Evolutionary conservation across 257 asterid genomes (phyloP), one percentile per base, ranked within the genome.

Genomic region (Echites panduratus): DNA sequence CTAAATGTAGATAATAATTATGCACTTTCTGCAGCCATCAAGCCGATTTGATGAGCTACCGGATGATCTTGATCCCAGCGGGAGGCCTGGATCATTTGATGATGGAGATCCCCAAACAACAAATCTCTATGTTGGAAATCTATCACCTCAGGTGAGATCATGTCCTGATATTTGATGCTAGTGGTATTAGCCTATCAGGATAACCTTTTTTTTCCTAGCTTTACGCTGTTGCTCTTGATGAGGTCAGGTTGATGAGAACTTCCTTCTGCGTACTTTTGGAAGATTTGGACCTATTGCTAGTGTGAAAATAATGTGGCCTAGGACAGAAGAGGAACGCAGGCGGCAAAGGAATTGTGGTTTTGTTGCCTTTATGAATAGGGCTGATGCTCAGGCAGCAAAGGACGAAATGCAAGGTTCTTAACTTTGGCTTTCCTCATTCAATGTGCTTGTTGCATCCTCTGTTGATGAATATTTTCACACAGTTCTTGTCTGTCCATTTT

Each of bases 201-300:
- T 63, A 10, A 22, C 61, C 7, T 16, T 32, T 13, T 43, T 40
- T n/a, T 32, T n/a, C 7, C 53, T 43, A 4, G 56, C 48, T 68
- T 40, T 57, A 70, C 66, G 40, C 29, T 9, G 4, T 48, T 69
- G 57, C 32, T 44, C 32, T 74, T 66, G 29, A 26, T 66, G 76
- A 50, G 44, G 45, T 76, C 71, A 93, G 98, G 98, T 93, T 24
- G 98, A 93, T 79, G 98, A 93, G 75, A 93, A 87, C 82, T 93
- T 93, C 73, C 98, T 93, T 75, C 82, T 93, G 71, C 90, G 97
- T 40, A 93, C 98, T 66, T 93, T 93, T 85, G 98, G 98, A 78
- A 86, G 98, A 83, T 93, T 93, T 84, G 98, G 98, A 57, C 98
- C 98, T 65, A 89, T 93, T 73, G 98, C 98, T 49, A 93, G 98